Percentiles rank a stretch among this genome's conserved stretches.
Conservation (phyloP, 345 rosid genomes). For the Diplotaxis tenuifolia region DNA sequence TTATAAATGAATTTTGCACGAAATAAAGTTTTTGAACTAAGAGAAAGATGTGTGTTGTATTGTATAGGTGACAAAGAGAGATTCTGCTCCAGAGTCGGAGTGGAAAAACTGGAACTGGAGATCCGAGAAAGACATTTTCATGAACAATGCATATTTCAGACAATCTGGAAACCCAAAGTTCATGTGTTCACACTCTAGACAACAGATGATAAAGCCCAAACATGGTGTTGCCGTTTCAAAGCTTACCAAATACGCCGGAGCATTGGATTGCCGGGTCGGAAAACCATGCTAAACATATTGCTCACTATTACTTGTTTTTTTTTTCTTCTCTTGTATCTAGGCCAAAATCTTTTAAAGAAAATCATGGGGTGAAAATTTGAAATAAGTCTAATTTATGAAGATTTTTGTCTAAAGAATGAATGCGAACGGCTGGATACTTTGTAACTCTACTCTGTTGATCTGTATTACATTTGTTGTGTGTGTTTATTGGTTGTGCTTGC, state of each 20-base stretch:
- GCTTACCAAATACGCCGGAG: conserved; percentile 47
- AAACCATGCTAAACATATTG: conserved; percentile 29
- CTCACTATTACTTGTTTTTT: conserved; percentile 8
- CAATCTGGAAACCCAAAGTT: conserved; percentile 47
- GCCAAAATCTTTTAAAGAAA: background rate
- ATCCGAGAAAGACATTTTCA: conserved; percentile 56
- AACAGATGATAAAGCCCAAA: conserved; percentile 41
- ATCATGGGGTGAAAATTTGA: background rate
- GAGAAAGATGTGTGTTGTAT: background rate
- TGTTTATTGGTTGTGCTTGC: conserved; percentile 14
- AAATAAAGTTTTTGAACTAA: background rate
- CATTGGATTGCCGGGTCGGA: conserved; percentile 40
- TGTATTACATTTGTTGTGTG: conserved; percentile 14
- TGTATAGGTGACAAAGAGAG: conserved; percentile 55
- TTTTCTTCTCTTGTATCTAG: conserved; percentile 18
- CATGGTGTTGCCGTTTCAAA: conserved; percentile 31
- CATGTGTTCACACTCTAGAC: conserved; percentile 16
- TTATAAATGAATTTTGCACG: too few relatives aligned
- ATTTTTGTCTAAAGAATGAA: conserved; percentile 16
- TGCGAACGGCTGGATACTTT: conserved; percentile 28
- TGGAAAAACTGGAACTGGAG: conserved; percentile 74
- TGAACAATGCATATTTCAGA: conserved; percentile 57
- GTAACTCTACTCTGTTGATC: conserved; percentile 24
- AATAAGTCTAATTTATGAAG: background rate
- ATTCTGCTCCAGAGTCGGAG: conserved; percentile 41